Base-by-base conservation (phyloP, 1,284 basidiomycete genomes). In the Fomitopsis betulina region DNA sequence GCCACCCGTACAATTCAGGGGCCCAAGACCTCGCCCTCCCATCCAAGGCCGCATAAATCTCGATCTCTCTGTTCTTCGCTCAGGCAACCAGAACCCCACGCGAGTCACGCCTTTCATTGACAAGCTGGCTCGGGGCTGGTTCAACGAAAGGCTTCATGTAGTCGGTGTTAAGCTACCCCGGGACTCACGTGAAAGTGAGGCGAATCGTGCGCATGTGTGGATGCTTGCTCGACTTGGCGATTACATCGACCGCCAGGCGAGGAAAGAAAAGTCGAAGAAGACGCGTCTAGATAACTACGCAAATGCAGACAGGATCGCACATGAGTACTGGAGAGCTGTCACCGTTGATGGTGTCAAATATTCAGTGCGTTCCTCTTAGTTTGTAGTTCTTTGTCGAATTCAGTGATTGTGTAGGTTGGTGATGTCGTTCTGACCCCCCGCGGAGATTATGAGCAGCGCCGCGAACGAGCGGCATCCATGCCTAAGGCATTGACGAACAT, bases 91-190 rank as follows among this genome's bases (percentile, higher is more conserved):
- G 64, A 79, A 71, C 19, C 71, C 72, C 1, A 88, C 85, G 0
- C 79, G 81, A 54, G 84, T 89, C 2, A 89, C 86, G 0, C 81
- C 82, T 0, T 73, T 76, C 12, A 82, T 89, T 51, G 77, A 75
- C 13, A 63, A 69, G 15, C 70, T 90, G 12, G 79, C 85, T 0
- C 40, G 67, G 9, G 76, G 76, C 0, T 73, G 80, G 0, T 83
- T 89, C 54, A 74, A 72, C 13, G 85, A 86, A 60, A 68, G 70
- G 0, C 67, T 90, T 3, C 59, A 70, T 12, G 78, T 89, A 2
- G 70, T 87, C 8, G 87, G 81, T 2, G 70, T 73, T 1, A 68
- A 64, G 15, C 62, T 61, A 0, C 68, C 68, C 12, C 52, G 56
- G 32, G 57, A 62, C 47, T 55, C 21, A 15, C 50, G 55, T 8